A percentile compares a stretch with the other conserved stretches of the same genome.
These are phyloP conservation scores for Globisporangium iwayamae DNA, from an alignment of 352 stramenopile genomes.

Conservation along the genomic window DNA sequence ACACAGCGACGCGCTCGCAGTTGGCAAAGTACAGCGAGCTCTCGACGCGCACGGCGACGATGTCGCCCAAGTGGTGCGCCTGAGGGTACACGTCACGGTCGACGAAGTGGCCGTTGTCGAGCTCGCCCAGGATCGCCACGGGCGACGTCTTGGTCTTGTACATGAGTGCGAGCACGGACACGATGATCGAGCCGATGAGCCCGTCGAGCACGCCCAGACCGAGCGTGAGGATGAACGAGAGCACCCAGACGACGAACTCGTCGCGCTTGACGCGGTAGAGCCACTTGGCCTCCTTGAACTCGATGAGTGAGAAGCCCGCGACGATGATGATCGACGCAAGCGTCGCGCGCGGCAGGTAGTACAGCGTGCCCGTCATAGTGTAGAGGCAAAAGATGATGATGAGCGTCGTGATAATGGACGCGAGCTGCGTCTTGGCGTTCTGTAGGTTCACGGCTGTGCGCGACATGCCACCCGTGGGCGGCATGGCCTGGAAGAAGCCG, in stretches of 20 bases:
- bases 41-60: constrained; percentile 45
- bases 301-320: constrained; percentile 81
- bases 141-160: constrained; percentile 43
- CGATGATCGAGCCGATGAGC: constrained; percentile 48
- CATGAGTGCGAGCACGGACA: constrained; percentile 52
- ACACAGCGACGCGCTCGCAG: constrained; percentile 37
- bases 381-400: constrained; percentile 84
- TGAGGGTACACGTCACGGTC: constrained; percentile 27
- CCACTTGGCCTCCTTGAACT: constrained; percentile 83
- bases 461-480: constrained; percentile 73
- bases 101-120: constrained; percentile 38
- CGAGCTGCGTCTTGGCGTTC: constrained; percentile 77
- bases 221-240: constrained; percentile 50
- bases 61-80: constrained; percentile 20
- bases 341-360: constrained; percentile 76
- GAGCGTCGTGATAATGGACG: constrained; percentile 72
- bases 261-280: constrained; percentile 63
- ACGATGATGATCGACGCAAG: constrained; percentile 89
- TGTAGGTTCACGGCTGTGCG: constrained; percentile 89
- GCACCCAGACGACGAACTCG: constrained; percentile 51
- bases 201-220: constrained; percentile 45
- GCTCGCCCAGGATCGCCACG: constrained; percentile 34
- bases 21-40: constrained; percentile 62
- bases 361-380: constrained; percentile 79
- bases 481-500: constrained; percentile 83